phyloP scores from a whole-genome alignment of 2,329 filamentous ascomycete species.

The Bipolaris gigantea region DNA sequence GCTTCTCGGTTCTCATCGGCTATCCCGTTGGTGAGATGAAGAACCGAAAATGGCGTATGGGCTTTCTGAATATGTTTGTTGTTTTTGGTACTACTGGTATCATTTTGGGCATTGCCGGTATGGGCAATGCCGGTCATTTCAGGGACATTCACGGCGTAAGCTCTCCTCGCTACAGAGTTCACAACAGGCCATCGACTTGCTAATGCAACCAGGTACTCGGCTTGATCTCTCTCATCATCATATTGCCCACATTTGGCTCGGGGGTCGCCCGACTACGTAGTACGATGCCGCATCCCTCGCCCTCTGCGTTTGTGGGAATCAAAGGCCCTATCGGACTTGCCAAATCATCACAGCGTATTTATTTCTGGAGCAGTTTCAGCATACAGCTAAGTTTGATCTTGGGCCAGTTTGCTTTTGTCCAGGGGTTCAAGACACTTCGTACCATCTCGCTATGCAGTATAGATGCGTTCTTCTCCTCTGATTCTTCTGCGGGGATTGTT shows the following conservation, averaged over 20 bases:
- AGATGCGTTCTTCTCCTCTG: conserved; percentile 29
- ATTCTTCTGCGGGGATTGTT: conserved; percentile 17
- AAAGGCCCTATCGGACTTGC: conserved; percentile 26
- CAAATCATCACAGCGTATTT: conserved; percentile 29
- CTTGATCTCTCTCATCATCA: conserved; percentile 24
- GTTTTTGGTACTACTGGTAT: conserved; percentile 23
- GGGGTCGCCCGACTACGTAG: conserved; percentile 29
- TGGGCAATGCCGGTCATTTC: conserved; percentile 32
- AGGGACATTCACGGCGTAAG: conserved; percentile 28
- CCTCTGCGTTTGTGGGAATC: conserved; percentile 23
- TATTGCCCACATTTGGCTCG: conserved; percentile 22
- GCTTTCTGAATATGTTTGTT: conserved; percentile 23
- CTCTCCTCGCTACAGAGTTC: neutral
- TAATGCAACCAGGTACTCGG: conserved; percentile 25
- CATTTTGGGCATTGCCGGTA: conserved; percentile 29
- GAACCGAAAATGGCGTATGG: conserved; percentile 32
- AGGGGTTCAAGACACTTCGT: conserved; percentile 28
- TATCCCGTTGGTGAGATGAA: conserved; percentile 28
- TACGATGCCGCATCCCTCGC: conserved; percentile 18
- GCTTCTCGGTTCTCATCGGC: conserved; percentile 28
- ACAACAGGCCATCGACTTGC: neutral
- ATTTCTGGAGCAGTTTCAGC: conserved; percentile 25
- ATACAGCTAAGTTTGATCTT: conserved; percentile 23
- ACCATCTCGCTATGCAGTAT: conserved; percentile 32
- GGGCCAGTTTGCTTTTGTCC: conserved; percentile 24